These are phyloP conservation scores for Chimonanthus salicifolius DNA, from an alignment of 164 flowering plant species.

Conservation along the genomic window DNA sequence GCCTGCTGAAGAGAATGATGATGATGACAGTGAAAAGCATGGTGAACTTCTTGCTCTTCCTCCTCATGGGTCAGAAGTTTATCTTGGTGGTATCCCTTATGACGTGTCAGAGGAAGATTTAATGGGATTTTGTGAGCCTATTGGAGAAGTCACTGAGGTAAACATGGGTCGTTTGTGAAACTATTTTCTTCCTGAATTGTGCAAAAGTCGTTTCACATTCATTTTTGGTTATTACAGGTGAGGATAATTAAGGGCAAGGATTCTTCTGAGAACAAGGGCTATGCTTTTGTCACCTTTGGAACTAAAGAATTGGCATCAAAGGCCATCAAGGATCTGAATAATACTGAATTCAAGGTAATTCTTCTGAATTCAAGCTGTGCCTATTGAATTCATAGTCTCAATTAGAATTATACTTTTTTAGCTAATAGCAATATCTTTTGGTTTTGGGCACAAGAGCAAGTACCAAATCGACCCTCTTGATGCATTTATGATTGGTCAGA, in stretches of 20 bases:
- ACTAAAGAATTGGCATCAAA: slow-evolving; percentile 66
- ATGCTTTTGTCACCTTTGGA: slow-evolving; percentile 79
- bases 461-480: no score
- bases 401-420: no score
- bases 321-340: slow-evolving; percentile 67
- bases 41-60: slow-evolving; percentile 87
- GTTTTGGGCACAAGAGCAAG: no score
- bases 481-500: no score
- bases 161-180: neutral
- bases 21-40: slow-evolving; percentile 51
- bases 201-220: neutral
- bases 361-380: neutral
- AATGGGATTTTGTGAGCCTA: slow-evolving; percentile 50
- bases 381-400: no score
- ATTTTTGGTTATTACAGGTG: slow-evolving; percentile 37
- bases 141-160: slow-evolving; percentile 88
- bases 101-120: slow-evolving; percentile 68
- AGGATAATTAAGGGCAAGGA: slow-evolving; percentile 78
- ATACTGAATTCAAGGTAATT: slow-evolving; percentile 63
- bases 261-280: slow-evolving; percentile 69
- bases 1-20: slow-evolving; percentile 26
- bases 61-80: slow-evolving; percentile 92
- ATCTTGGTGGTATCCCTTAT: slow-evolving; percentile 68
- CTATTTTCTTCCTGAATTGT: neutral
- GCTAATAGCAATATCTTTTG: no score